These are phyloP conservation scores for Yarrowia bubula DNA, from an alignment of 805 yeast species.

Conservation along the genomic window DNA sequence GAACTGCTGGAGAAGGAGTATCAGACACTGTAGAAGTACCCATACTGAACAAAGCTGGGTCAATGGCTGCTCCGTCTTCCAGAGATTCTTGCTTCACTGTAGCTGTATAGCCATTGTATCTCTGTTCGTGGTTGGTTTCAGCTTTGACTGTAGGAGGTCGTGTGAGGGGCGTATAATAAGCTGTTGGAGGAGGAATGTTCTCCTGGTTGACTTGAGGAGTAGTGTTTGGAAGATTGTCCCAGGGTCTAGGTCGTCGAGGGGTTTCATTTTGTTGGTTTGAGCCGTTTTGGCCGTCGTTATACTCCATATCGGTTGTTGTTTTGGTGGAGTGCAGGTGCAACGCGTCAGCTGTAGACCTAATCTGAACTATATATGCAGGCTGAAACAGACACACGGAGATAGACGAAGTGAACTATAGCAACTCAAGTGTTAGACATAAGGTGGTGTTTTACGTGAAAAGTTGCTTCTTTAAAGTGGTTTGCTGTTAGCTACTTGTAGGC, in stretches of 20 bases:
- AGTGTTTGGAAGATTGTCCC: not conserved
- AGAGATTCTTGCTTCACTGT: not conserved
- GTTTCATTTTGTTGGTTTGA: not conserved
- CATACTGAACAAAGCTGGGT: constrained; percentile 2
- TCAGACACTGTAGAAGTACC: not conserved
- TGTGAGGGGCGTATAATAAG: not conserved
- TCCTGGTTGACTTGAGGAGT: constrained; percentile 8
- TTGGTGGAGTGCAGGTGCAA: constrained; percentile 21
- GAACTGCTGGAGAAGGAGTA: not conserved
- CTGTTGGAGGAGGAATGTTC: not conserved
- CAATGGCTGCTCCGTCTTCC: constrained; percentile 5
- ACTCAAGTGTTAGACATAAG: too few relatives aligned
- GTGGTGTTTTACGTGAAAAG: too few relatives aligned
- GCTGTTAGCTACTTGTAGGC: too few relatives aligned
- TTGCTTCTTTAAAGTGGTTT: too few relatives aligned
- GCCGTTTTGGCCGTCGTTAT: not conserved
- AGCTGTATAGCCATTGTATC: not conserved
- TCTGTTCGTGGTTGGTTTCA: not conserved
- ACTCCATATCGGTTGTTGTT: constrained; percentile 8
- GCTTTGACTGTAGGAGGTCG: not conserved
- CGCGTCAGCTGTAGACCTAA: constrained; percentile 15
- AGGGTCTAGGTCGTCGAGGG: not conserved
- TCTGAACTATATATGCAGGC: not conserved
- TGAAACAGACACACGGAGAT: not conserved
- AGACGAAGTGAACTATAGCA: not conserved